Conservation (phyloP, 164 flowering plant genomes). For the Platanus orientalis region DNA sequence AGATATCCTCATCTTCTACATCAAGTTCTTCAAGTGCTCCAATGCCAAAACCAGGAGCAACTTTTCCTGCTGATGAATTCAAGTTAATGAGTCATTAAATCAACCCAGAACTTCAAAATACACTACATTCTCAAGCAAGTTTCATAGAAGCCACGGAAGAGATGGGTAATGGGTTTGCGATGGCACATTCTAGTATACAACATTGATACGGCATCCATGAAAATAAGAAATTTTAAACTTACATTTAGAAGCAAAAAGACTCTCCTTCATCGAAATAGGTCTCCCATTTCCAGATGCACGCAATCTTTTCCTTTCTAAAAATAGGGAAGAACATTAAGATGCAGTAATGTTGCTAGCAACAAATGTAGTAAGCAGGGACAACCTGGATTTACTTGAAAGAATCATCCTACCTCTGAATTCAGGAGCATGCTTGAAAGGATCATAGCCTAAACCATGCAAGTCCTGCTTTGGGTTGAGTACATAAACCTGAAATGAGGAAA, state of each 20-base stretch:
- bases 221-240: slow-evolving; percentile 42
- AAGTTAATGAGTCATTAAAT: slow-evolving; percentile 17
- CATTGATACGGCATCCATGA: neutral
- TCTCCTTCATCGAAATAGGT: slow-evolving; percentile 34
- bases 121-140: slow-evolving; percentile 1
- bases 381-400: slow-evolving; percentile 6
- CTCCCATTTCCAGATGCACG: slow-evolving; percentile 34
- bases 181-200: neutral
- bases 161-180: neutral
- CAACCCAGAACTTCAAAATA: slow-evolving; percentile 9
- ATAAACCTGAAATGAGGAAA: slow-evolving; percentile 43
- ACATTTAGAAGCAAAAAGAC: slow-evolving; percentile 62
- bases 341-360: slow-evolving; percentile 1
- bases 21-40: slow-evolving; percentile 97
- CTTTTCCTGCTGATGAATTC: slow-evolving; percentile 63
- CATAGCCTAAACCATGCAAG: slow-evolving; percentile 90
- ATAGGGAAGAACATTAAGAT: slow-evolving; percentile 2
- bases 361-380: neutral
- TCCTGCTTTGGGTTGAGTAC: slow-evolving; percentile 85
- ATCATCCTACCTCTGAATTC: slow-evolving; percentile 72
- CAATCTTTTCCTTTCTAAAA: slow-evolving; percentile 63
- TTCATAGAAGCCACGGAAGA: neutral
- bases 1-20: slow-evolving; percentile 91
- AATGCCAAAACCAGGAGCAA: slow-evolving; percentile 95
- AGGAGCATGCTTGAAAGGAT: slow-evolving; percentile 95